Percentiles rank a stretch among this genome's conserved stretches.
Conservation (phyloP, 2,329 filamentous ascomycete genomes). For the Penicillium sp. region DNA sequence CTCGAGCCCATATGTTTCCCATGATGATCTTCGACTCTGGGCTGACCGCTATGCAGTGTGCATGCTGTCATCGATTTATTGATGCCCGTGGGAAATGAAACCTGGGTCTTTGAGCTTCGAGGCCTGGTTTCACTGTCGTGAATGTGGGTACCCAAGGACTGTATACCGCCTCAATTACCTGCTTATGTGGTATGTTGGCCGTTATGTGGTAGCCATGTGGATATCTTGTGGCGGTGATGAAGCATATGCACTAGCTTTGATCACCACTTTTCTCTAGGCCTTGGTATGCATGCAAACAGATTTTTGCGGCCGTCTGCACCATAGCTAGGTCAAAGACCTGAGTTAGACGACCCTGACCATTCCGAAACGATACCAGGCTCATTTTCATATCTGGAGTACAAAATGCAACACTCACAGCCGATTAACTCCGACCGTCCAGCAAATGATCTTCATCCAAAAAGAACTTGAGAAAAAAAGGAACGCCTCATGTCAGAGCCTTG, state of each 20-base stretch:
- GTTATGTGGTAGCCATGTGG: constrained; percentile 31
- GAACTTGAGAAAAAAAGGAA: neutral
- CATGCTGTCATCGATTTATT: constrained; percentile 13
- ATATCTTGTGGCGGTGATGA: constrained; percentile 21
- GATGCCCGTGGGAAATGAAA: constrained; percentile 6
- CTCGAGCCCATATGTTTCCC: constrained; percentile 2
- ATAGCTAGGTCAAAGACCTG: neutral
- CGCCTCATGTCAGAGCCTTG: neutral
- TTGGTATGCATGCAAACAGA: constrained; percentile 30
- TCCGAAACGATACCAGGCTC: neutral
- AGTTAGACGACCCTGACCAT: neutral
- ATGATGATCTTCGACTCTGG: constrained; percentile 20
- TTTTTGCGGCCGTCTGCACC: constrained; percentile 17
- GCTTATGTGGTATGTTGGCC: constrained; percentile 1
- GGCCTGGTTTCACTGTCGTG: constrained; percentile 31
- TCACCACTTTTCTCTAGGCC: constrained; percentile 6
- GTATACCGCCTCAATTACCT: constrained; percentile 12
- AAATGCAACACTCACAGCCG: neutral
- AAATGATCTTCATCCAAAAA: neutral
- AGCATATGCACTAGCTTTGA: constrained; percentile 2
- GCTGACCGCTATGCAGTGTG: constrained; percentile 19
- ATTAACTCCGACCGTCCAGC: neutral
- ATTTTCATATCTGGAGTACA: neutral
- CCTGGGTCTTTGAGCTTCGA: constrained; percentile 28
- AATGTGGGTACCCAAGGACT: constrained; percentile 31